Conservation (phyloP, 768 basidiomycete genomes). For the Russula olivacea region DNA sequence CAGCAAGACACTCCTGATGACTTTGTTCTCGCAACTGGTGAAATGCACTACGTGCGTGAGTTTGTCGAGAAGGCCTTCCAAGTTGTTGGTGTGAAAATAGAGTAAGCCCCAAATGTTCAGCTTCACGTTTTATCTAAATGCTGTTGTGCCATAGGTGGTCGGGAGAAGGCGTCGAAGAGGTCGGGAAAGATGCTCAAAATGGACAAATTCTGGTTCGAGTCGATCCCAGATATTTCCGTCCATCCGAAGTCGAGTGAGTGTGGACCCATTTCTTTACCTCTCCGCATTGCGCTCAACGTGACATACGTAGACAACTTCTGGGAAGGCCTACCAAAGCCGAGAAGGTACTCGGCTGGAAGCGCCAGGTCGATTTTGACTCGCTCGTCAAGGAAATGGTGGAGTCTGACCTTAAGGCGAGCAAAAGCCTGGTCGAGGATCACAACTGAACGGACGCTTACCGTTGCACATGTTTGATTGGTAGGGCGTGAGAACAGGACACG, state of each 20-base stretch:
- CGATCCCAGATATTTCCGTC: constrained; percentile 88
- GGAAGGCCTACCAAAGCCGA: constrained; percentile 92
- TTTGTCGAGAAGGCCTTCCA: constrained; percentile 85
- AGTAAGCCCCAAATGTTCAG: constrained; percentile 37
- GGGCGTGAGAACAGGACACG: background rate
- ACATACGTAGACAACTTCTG: constrained; percentile 55
- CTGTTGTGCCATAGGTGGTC: constrained; percentile 53
- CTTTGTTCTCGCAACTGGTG: constrained; percentile 93
- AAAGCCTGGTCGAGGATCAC: constrained; percentile 75
- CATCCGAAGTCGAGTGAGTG: constrained; percentile 89
- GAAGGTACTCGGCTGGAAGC: constrained; percentile 82
- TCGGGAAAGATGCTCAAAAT: constrained; percentile 65
- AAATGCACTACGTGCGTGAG: constrained; percentile 92
- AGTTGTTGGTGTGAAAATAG: constrained; percentile 58
- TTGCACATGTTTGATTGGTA: background rate
- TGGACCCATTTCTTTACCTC: background rate
- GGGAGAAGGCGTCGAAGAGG: constrained; percentile 67
- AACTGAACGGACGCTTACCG: constrained; percentile 41
- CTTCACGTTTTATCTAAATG: constrained; percentile 9
- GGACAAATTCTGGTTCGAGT: constrained; percentile 74
- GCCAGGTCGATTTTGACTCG: constrained; percentile 72
- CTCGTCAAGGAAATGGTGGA: constrained; percentile 92
- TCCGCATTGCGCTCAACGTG: background rate
- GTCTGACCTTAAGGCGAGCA: constrained; percentile 68
- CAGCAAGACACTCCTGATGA: constrained; percentile 81